These are phyloP conservation scores for Zygosaccharomyces sapae DNA, from an alignment of 1,139 yeast species.

Conservation along the genomic window DNA sequence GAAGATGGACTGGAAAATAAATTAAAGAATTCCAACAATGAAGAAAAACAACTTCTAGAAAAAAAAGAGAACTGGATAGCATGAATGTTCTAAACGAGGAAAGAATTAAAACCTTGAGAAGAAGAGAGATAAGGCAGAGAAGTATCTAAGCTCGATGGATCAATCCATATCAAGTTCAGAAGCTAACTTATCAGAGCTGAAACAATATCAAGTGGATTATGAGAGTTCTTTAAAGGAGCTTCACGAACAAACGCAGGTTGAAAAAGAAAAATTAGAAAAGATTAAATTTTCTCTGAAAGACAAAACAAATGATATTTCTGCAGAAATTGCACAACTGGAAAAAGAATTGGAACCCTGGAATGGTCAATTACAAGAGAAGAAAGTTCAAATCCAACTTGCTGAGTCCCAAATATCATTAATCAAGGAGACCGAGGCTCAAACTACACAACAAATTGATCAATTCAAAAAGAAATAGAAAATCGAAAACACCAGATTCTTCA, in stretches of 20 bases:
- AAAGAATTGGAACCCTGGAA: constrained; percentile 80
- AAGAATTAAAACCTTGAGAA: constrained; percentile 58
- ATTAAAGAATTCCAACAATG: constrained; percentile 39
- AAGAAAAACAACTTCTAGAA: constrained; percentile 38
- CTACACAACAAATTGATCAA: constrained; percentile 45
- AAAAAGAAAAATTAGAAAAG: constrained; percentile 53
- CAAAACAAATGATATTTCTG: constrained; percentile 43
- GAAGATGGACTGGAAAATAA: constrained; percentile 38
- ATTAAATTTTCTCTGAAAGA: constrained; percentile 66
- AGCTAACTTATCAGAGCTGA: constrained; percentile 46
- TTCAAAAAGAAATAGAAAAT: constrained; percentile 47
- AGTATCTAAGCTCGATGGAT: constrained; percentile 41
- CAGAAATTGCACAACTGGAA: constrained; percentile 48
- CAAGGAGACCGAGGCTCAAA: constrained; percentile 37
- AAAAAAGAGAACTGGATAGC: constrained; percentile 33
- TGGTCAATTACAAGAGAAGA: constrained; percentile 59
- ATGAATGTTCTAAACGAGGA: constrained; percentile 71
- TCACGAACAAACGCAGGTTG: constrained; percentile 45
- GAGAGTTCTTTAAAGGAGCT: constrained; percentile 44
- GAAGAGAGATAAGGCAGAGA: constrained; percentile 60
- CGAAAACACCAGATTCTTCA: constrained; percentile 52
- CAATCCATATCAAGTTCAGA: constrained; percentile 43
- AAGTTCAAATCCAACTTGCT: constrained; percentile 61
- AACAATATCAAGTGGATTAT: constrained; percentile 41
- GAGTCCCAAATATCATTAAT: constrained; percentile 63